These are phyloP conservation scores for Plantago ovata DNA, from an alignment of 257 asterid genomes.

Conservation along the genomic window DNA sequence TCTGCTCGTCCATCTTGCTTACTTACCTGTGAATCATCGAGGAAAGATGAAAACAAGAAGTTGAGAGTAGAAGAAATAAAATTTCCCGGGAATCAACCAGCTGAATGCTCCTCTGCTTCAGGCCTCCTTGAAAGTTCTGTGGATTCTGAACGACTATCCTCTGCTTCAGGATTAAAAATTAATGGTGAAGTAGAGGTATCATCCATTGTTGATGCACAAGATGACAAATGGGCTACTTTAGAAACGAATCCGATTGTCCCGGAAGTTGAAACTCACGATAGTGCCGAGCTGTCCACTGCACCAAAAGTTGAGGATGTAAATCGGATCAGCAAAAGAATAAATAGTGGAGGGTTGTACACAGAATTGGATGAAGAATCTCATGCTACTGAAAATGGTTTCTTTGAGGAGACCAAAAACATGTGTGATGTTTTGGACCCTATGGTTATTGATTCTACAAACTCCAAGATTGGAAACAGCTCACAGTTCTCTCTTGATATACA, in stretches of 20 bases:
- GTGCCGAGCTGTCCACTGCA: slow-evolving; percentile 16
- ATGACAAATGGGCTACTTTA: slow-evolving; percentile 26
- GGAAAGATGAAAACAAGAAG: slow-evolving; percentile 33
- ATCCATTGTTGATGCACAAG: slow-evolving; percentile 21
- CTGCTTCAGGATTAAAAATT: slow-evolving; percentile 23
- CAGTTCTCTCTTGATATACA: not conserved
- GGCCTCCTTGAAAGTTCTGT: slow-evolving; percentile 24
- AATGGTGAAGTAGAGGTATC: slow-evolving; percentile 26
- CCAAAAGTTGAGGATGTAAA: slow-evolving; percentile 31
- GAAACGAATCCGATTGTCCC: slow-evolving; percentile 29
- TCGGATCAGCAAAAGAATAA: slow-evolving; percentile 16
- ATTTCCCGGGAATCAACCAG: slow-evolving; percentile 26
- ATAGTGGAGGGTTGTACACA: slow-evolving; percentile 11
- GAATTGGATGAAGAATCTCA: slow-evolving; percentile 20
- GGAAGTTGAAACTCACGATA: slow-evolving; percentile 30
- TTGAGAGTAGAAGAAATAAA: slow-evolving; percentile 30
- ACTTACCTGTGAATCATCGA: slow-evolving; percentile 43
- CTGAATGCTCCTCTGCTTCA: slow-evolving; percentile 29
- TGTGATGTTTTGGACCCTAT: slow-evolving; percentile 21
- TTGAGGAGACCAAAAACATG: slow-evolving; percentile 23
- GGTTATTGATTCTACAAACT: slow-evolving; percentile 6
- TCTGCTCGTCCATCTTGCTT: slow-evolving; percentile 59
- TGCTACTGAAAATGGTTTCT: slow-evolving; percentile 18
- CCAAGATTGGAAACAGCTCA: not conserved
- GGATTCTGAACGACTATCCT: slow-evolving; percentile 29